Conservation (phyloP, 768 basidiomycete genomes). For the Termitomyces sp. region DNA sequence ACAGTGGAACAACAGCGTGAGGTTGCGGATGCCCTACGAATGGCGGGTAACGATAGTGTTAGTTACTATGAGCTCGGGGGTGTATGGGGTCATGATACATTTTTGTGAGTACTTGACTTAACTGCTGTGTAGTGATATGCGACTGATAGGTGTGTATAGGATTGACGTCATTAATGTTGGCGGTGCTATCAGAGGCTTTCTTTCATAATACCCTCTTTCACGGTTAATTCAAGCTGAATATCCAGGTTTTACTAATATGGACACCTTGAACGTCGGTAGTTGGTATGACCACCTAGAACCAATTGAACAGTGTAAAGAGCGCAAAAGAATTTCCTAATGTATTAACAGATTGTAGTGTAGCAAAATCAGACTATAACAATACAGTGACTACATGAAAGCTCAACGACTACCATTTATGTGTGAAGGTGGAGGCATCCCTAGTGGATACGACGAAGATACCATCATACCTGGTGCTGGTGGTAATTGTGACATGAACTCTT, state of each 20-base stretch:
- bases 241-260: background rate
- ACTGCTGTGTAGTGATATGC: background rate
- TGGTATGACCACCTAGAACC: background rate
- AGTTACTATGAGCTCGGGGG: conserved; percentile 97
- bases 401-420: conserved; percentile 9
- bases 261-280: background rate
- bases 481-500: conserved; percentile 18
- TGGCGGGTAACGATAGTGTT: conserved; percentile 84
- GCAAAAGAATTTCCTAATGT: background rate
- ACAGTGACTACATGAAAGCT: background rate
- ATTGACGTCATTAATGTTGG: conserved; percentile 16
- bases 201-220: conserved; percentile 4
- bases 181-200: conserved; percentile 14
- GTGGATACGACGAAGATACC: conserved; percentile 3
- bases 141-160: conserved; percentile 1
- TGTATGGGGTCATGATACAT: conserved; percentile 99
- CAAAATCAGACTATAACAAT: background rate
- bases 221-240: background rate
- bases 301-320: background rate
- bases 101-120: conserved; percentile 55
- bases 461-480: conserved; percentile 13
- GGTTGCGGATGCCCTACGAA: conserved; percentile 83
- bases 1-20: conserved; percentile 97
- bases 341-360: background rate
- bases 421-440: background rate